Evolutionary conservation across 2,329 filamentous ascomycete species (phyloP), one percentile per base, ranked within the genome.

Genomic region (Didymella sp.): DNA sequence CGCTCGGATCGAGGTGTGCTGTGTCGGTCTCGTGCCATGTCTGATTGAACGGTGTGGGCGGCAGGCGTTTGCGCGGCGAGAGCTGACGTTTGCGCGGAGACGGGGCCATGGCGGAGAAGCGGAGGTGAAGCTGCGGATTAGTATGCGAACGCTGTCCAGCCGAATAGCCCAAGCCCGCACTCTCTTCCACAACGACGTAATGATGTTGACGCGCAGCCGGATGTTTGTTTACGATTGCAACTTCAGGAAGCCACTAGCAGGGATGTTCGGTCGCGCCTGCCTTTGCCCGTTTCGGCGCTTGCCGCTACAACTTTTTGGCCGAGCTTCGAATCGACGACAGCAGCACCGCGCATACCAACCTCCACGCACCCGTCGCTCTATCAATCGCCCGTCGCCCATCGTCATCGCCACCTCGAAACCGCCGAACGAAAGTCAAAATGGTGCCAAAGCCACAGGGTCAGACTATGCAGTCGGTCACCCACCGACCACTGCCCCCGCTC

Each of bases 401-500:
- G 24, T 51, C 46, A 22, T 50, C 27, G 33, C 13, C 52, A 8
- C 46, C 37, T 38, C 40, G 31, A 45, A 52, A 46, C 55, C 35
- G n/a, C 25, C 42, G 28, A n/a, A 47, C 19, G 50, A 8, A 15
- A 56, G 44, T 24, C 66, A 61, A 50, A 30, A 77, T 76, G 73
- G 73, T 75, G 4, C 73, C 73, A 3, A 76, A 76, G 54, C 73
- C 73, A 13, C 70, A 74, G 45, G 68, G 67, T 44, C 59, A 62
- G 35, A 61, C 73, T 52, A 63, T 69, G 27, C 72, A 73, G 61
- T 72, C 76, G 54, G 70, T 69, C 62, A 76, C 76, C 22, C 73
- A 77, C 56, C 80, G 82, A 35, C 81, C 81, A 61, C 79, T 87
- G 13, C 85, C 85, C 33, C 85, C 85, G 19, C 79, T 87, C 3